Evolutionary conservation across 306 rosid genomes (phyloP), one percentile per base, ranked within the genome.

Genomic region (Quercus agrifolia): DNA sequence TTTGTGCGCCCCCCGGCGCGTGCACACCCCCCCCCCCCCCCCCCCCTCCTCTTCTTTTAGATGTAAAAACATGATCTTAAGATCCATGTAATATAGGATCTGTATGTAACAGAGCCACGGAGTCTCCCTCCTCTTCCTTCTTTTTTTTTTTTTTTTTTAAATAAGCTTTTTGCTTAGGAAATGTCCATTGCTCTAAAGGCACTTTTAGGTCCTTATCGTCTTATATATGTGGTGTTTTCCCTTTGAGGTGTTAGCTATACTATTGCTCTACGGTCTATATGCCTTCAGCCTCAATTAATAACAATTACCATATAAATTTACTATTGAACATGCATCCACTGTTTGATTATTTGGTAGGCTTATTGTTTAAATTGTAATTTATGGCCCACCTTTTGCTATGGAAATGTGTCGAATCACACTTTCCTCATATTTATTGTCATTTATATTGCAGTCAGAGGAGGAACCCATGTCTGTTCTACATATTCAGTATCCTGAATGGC

Each of bases 401-500:
- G 71, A 77, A 79, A 64, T 76, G 59, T 21, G 56, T 17, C 38
- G 15, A 59, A 35, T 80, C 66, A 28, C 76, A 17, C n/a, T 79
- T 68, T 21, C 66, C 70, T 57, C 79, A 57, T 52, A 49, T 72
- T 56, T 77, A 70, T 66, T 54, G 46, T 77, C 77, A 78, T 73
- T 77, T 57, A 75, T 80, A 19, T 79, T 84, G 86, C 89, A 90
- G 98, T 85, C 78, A 6, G 97, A 89, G 80, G 94, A 89, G 62
- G 58, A 61, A 15, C 88, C 91, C 71, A 62, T 86, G 72, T 85
- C 98, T 69, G 94, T 93, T 83, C 81, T 91, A 84, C 99, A 95
- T 78, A 70, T 95, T 84, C 98, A 91, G 77, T 91, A 95, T 88
- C 94, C 96, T 33, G 96, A 93, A 78, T 92, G 97, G 98, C 97